Evolutionary conservation across 2,329 filamentous ascomycete species (phyloP).

Genomic region (Monilinia vaccinii-corymbosi): DNA sequence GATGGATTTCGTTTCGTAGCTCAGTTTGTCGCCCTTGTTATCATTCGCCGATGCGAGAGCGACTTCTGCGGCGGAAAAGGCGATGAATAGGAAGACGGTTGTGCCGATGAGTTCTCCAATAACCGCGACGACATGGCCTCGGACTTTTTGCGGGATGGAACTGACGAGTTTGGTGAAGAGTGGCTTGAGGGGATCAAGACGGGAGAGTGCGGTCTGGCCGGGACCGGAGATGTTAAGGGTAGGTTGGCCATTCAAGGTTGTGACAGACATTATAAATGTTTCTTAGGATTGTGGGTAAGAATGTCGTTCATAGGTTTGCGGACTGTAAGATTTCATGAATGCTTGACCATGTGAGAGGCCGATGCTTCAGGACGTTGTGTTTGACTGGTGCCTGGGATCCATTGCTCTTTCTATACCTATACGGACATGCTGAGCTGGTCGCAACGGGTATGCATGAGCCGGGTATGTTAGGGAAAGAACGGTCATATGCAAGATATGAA

Average conservation of each 20-base stretch:
- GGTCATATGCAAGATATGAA: background rate
- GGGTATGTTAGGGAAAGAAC: background rate
- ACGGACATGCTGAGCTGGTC: no score
- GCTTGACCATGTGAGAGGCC: background rate
- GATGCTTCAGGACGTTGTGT: background rate
- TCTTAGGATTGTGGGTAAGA: conserved; percentile 1
- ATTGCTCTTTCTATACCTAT: background rate
- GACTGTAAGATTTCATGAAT: background rate
- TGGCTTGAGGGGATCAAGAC: conserved; percentile 17
- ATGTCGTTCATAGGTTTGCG: conserved; percentile 5
- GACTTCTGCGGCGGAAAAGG: conserved; percentile 24
- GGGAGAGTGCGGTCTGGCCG: conserved; percentile 12
- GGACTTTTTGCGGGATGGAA: conserved; percentile 16
- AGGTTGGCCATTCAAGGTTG: conserved; percentile 10
- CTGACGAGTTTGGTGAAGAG: conserved; percentile 16
- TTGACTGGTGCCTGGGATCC: background rate
- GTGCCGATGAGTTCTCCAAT: conserved; percentile 44
- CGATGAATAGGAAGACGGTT: conserved; percentile 31
- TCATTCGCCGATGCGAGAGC: conserved; percentile 25
- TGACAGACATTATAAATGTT: conserved; percentile 9
- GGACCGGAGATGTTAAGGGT: conserved; percentile 15
- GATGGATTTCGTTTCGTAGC: conserved; percentile 5
- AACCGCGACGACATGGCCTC: conserved; percentile 38
- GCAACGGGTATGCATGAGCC: background rate
- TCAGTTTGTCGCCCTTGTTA: conserved; percentile 7